Evolutionary conservation across 495 filamentous ascomycete species (phyloP), one percentile per base, ranked within the genome.

Genomic region (Symbiotaphrina buchneri): DNA sequence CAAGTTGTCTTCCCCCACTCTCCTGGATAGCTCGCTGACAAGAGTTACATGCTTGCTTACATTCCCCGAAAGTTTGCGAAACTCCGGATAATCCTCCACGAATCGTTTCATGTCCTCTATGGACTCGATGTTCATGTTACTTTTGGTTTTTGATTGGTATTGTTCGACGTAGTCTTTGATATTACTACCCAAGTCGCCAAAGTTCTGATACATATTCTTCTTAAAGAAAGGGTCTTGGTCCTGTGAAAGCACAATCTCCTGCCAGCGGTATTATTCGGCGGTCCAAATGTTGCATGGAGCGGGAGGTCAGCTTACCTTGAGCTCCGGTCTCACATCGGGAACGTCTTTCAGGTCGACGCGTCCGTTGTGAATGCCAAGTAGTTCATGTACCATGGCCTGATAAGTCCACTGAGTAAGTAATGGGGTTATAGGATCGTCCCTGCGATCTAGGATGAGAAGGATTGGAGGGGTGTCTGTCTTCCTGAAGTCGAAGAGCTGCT

Each of bases 191-290:
- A 97, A 64, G 39, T 97, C 87, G 25, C 87, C 87, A 48, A 95
- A 97, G 43, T 97, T 97, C 42, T 92, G 71, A 43, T 83, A 97
- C 90, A 97, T 95, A 48, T 97, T 97, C 55, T 92, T 94, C 54
- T 94, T 93, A 56, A 95, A 97, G 55, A 97, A 97, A 0, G 87
- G 90, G 45, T 97, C 87, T 48, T 95, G 90, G 38, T 95, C 90
- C 51, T 90, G 90, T 1, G 85, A 92, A 13, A 97, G 56, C 7
- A 92, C 84, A 35, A 97, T 85, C 55, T 97, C 87, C 53, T 50
- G 22, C n/a, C n/a, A n/a, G n/a, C n/a, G n/a, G n/a, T 1, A 27
- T 26, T 10, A 3, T 7, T 5, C 24, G 26, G 31, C 33, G 29
- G 1, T 14, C 16, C 27, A 19, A 16, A 7, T 30, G 37, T 35